Base-by-base conservation (phyloP, 306 rosid genomes). In the Vicia faba region DNA sequence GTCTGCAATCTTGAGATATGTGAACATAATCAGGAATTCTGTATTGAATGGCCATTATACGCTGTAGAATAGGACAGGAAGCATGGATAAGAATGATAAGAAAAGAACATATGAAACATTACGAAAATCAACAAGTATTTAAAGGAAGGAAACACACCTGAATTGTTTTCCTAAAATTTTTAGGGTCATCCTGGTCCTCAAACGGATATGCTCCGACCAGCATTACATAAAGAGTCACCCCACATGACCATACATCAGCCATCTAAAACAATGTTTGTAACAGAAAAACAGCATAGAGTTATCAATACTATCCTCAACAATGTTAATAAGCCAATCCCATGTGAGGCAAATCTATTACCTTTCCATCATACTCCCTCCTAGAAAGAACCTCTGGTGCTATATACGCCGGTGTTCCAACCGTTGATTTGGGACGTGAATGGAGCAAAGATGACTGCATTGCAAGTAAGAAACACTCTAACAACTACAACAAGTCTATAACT, bases 211-310 rank as follows among this genome's bases (percentile, higher is more conserved):
- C 89, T 50, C 93, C 93, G 49, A 87, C 93, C 66, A 87, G 79
- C 93, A 87, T 87, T 61, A 87, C 93, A 76, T 87, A 87, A 18
- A 87, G 93, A 70, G 93, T 87, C 83, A 87, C 93, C 28, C 89
- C 93, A 71, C 93, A 87, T 29, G 93, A 87, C 93, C 93, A 87
- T n/a, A 84, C 89, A 82, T 87, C 93, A 35, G 93, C 93, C 82
- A 84, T 70, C 93, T 57, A 66, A 53, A 70, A 65, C 68, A 70
- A 70, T 3, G 13, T 62, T 50, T 26, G 29, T 20, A 64, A 38
- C 62, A 44, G 23, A 41, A 55, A 78, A 54, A 39, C 61, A 73
- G 43, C 31, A 50, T 50, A 41, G 59, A 45, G 56, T 54, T 20
- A 64, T 73, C 56, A 72, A 13, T 18, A 45, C 48, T 29, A 29